Base-by-base conservation (phyloP, 495 filamentous ascomycete genomes). In the Daldinia childiae region DNA sequence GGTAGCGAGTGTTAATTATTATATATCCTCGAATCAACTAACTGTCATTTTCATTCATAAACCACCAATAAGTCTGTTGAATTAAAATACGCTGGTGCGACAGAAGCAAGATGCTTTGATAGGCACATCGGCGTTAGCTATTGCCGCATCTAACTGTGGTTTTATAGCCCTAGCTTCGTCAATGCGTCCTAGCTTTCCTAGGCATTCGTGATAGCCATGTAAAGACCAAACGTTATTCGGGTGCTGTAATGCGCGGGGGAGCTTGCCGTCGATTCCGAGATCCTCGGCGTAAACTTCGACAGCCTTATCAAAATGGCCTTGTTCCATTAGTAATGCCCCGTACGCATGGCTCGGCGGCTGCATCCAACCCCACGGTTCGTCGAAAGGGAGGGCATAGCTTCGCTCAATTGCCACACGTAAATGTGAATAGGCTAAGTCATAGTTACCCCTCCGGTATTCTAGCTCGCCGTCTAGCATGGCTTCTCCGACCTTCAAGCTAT, bases 351-450 rank as follows among this genome's bases (percentile, higher is more conserved):
- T 79, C 1, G 88, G 84, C 0, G 90, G 88, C 67, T 89, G 86
- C 88, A 91, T 90, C 88, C 88, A 90, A 2, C 87, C 87, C 89
- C 89, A 91, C 0, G 90, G 90, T 76, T 92, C 90, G 64, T 89
- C 86, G 62, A 90, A 92, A 0, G 84, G 85, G 7, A 92, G 79
- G 1, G 74, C 64, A 60, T 90, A 86, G 62, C 90, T 87, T 14
- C 84, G 79, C 4, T 77, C 64, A 21, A 90, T 87, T 0, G 90
- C 83, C 11, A 70, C 62, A 0, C 82, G 81, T 14, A 93, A 80
- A 62, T 86, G 80, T 3, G 71, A 58, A 68, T 90, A 91, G 0
- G 89, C 90, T 6, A 66, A 9, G 0, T 87, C 83, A 41, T 83
- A 80, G 30, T 89, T 86, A 0, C 83, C 86, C 3, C 79, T 78